Conservation (phyloP, 129 eudicot species). For the Flaveria brownii region DNA sequence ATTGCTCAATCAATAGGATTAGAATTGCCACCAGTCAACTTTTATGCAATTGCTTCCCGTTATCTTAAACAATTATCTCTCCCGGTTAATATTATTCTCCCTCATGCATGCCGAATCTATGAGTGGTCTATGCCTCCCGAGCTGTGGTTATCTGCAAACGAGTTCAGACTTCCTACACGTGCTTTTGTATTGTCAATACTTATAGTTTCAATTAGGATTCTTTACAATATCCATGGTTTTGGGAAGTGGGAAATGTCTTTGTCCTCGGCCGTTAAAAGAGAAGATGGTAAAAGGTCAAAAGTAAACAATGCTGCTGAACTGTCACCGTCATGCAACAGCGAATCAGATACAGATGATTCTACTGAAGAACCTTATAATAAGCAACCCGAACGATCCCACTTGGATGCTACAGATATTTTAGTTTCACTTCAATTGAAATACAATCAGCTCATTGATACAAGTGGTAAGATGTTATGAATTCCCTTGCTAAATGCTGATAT, state of each 20-base stretch:
- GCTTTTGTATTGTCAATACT: conserved; percentile 67
- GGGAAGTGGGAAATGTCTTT: conserved; percentile 76
- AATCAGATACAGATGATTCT: conserved; percentile 25
- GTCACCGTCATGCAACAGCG: conserved; percentile 17
- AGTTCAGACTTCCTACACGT: conserved; percentile 67
- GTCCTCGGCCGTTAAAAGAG: conserved; percentile 32
- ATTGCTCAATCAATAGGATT: conserved; percentile 54
- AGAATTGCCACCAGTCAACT: conserved; percentile 80
- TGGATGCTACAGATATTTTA: conserved; percentile 49
- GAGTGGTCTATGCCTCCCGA: conserved; percentile 94
- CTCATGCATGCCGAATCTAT: conserved; percentile 55
- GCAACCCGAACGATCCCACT: conserved; percentile 7
- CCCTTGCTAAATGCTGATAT: not conserved
- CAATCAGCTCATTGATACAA: conserved; percentile 40
- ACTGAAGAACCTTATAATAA: conserved; percentile 16
- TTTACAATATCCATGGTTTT: conserved; percentile 67
- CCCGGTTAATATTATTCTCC: conserved; percentile 54
- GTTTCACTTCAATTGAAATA: conserved; percentile 52
- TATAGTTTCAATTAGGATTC: conserved; percentile 66
- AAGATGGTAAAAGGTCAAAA: conserved; percentile 16
- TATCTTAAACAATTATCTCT: conserved; percentile 59
- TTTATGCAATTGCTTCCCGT: conserved; percentile 67
- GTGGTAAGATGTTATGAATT: conserved; percentile 46
- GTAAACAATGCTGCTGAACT: conserved; percentile 28
- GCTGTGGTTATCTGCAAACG: conserved; percentile 64